Evolutionary conservation across 208 protist genomes (phyloP), one percentile per base, ranked within the genome.

Genomic region (Endotrypanum monterogeii): DNA sequence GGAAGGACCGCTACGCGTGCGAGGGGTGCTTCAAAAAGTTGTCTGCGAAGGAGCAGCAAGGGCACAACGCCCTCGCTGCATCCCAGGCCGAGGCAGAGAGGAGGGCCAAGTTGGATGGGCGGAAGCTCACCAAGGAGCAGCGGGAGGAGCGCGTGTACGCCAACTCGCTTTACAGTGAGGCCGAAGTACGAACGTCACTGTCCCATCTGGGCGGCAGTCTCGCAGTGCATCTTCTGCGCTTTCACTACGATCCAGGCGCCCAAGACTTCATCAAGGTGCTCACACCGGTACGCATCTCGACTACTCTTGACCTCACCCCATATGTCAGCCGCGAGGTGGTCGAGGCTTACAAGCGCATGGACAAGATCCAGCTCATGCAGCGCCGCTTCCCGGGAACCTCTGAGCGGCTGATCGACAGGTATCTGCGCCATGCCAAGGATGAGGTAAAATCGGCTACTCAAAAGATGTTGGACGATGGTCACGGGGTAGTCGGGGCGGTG

Each of bases 1-100:
- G 83, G 46, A 89, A 90, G 25, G 83, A 95, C 56, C 80, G 84
- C 52, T 97, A 97, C 77, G 92, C 92, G 11, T 97, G 92, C 69
- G 90, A 97, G 74, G 54, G 68, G 41, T 97, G 92, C 79, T 97
- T 97, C 82, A 85, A 89, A 30, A 74, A 57, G 61, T 78, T 97
- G 14, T 74, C 71, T 14, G 67, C 54, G n/a, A 60, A 77, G 35
- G 83, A 92, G 57, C 84, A 94, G 76, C 81, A 86, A 75, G 60
- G 35, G 54, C 87, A 95, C 76, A 97, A 97, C 71, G 80, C 76
- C 3, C 71, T 73, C 18, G 86, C 85, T 30, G 61, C 60, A 0
- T 55, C 73, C 70, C 87, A 91, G 57, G 74, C 79, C 46, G 79
- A 86, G 52, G 72, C 71, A 9, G 77, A 69, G 62, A 80, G 80